Base-by-base conservation (phyloP, 2,329 filamentous ascomycete species). In the Clarireedia monteithiana region DNA sequence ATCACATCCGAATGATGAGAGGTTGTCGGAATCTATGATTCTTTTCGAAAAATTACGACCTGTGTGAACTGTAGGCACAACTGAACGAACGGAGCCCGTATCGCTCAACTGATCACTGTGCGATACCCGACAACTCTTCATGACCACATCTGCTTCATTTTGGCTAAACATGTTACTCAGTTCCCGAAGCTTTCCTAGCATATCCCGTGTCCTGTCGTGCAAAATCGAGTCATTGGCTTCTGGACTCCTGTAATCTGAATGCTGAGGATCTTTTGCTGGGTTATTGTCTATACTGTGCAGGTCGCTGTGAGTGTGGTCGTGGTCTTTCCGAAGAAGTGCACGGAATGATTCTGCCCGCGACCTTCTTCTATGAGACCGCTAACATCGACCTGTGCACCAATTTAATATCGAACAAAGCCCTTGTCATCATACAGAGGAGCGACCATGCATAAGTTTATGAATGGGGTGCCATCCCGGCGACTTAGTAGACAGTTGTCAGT, bases 121-220 rank as follows among this genome's bases (percentile, higher is more conserved):
- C 4, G 30, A 17, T 14, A 38, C 73, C 0, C 82, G 80, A 7
- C 80, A 81, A 51, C 74, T 75, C 50, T 76, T 77, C 1, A 80
- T 77, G 0, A 86, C 80, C 0, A 78, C 81, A 48, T 82, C 81
- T 5, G 89, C 72, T 66, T 91, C 87, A 0, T 76, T 69, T 14
- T 80, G 75, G 58, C 83, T 88, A 67, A 90, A 82, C 77, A 88
- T 84, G 62, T 86, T 82, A 49, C 77, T 79, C 27, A 90, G 72
- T 40, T 83, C 77, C 49, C 80, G 78, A 56, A 89, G 82, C 62
- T 83, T 80, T 53, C 83, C 77, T 52, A 79, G 79, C 23, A 72
- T 66, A n/a, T 65, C 61, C 48, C 58, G 50, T 55, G 26, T 60
- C 36, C 42, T 63, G 51, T 23, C 34, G 10, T 34, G 56, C 55